Percentiles rank a stretch among this genome's conserved stretches.
Evolutionary conservation across 345 rosid genomes (phyloP).

Genomic region (Raphanus raphanistrum): DNA sequence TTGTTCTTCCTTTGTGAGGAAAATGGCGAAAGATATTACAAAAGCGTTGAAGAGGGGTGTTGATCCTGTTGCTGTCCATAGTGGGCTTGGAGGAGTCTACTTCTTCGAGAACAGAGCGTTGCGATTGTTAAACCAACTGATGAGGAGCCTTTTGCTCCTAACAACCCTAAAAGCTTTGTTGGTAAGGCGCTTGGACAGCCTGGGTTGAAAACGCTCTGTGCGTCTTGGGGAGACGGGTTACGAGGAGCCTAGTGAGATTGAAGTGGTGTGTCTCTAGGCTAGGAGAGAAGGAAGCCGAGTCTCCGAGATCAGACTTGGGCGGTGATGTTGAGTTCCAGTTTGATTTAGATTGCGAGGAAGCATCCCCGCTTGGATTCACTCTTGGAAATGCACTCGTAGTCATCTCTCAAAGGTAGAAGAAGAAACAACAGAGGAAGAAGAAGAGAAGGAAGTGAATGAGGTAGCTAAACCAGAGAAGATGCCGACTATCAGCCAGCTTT

Average conservation of each 20-base stretch:
- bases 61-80: slow-evolving; percentile 55
- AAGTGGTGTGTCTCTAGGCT: slow-evolving; percentile 82
- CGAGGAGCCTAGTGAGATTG: slow-evolving; percentile 97
- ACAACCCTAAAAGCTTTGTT: slow-evolving; percentile 79
- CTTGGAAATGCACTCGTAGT: slow-evolving; percentile 25
- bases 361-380: slow-evolving; percentile 49
- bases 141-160: slow-evolving; percentile 72
- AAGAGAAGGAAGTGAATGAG: slow-evolving; percentile 34
- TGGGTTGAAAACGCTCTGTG: slow-evolving; percentile 66
- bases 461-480: slow-evolving; percentile 36
- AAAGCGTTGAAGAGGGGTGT: slow-evolving; percentile 61
- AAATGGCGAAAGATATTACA: slow-evolving; percentile 66
- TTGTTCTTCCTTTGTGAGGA: slow-evolving; percentile 48
- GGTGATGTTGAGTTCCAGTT: slow-evolving; percentile 68
- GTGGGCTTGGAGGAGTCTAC: slow-evolving; percentile 82
- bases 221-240: slow-evolving; percentile 77
- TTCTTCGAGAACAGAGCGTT: slow-evolving; percentile 48
- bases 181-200: slow-evolving; percentile 72
- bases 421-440: slow-evolving; percentile 68
- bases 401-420: slow-evolving; percentile 73
- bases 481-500: slow-evolving; percentile 58
- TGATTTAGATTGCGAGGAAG: slow-evolving; percentile 71
- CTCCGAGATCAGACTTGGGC: slow-evolving; percentile 48
- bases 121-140: slow-evolving; percentile 86
- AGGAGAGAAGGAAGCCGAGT: slow-evolving; percentile 56